phyloP scores from a whole-genome alignment of 768 basidiomycete species.

The Aureoboletus auriporus region DNA sequence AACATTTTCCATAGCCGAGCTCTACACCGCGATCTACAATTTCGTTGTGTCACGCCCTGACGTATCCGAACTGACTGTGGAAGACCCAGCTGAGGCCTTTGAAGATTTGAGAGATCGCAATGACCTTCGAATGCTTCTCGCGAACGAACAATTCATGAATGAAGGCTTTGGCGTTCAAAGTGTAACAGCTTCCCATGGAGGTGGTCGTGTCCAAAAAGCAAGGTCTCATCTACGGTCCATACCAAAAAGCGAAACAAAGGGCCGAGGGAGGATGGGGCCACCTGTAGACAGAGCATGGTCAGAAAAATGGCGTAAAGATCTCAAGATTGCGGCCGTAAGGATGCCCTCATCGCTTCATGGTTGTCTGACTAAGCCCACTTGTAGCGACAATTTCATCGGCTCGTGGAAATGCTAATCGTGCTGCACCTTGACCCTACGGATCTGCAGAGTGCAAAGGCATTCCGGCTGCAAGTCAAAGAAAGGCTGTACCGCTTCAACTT shows the following conservation, averaged over 20 bases:
- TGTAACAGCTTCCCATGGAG: constrained; percentile 40
- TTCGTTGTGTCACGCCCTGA: constrained; percentile 60
- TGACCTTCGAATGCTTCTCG: constrained; percentile 77
- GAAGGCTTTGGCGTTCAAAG: constrained; percentile 57
- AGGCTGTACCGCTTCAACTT: constrained; percentile 93
- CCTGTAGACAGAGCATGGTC: constrained; percentile 74
- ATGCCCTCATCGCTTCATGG: background rate
- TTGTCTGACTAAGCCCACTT: background rate
- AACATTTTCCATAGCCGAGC: constrained; percentile 52
- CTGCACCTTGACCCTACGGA: constrained; percentile 64
- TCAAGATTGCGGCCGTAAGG: constrained; percentile 86
- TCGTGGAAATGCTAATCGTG: constrained; percentile 88
- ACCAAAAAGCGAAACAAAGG: constrained; percentile 17
- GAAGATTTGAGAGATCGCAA: constrained; percentile 94
- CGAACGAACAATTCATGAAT: constrained; percentile 58
- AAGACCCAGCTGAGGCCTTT: constrained; percentile 97
- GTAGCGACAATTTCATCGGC: constrained; percentile 90
- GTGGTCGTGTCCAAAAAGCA: constrained; percentile 39
- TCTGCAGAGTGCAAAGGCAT: constrained; percentile 52
- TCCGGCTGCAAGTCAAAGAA: constrained; percentile 91
- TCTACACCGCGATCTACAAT: constrained; percentile 84
- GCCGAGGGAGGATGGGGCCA: constrained; percentile 67
- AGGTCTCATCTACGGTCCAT: constrained; percentile 35
- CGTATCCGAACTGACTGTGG: constrained; percentile 91
- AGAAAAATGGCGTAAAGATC: constrained; percentile 73